phyloP scores from a whole-genome alignment of 2,329 filamentous ascomycete species.

The Ophiostoma quercus region DNA sequence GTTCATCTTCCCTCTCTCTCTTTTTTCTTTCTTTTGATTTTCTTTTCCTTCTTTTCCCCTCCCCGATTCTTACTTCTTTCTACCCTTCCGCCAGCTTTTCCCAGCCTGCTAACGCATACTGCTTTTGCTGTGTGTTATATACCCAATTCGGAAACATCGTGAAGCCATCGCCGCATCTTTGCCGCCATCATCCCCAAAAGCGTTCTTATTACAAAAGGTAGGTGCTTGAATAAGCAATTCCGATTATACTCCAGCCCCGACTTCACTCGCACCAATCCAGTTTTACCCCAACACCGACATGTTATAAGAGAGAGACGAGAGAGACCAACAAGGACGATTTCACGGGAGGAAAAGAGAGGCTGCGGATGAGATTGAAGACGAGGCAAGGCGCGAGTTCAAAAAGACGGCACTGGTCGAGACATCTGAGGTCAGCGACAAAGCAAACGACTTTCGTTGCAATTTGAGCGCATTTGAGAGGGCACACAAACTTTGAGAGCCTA shows the following conservation, averaged over 20 bases:
- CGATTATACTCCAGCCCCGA: background rate
- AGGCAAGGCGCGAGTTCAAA: background rate
- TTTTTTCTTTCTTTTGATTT: conserved; percentile 28
- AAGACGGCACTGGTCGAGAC: background rate
- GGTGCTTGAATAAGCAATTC: conserved; percentile 3
- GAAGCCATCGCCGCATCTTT: conserved; percentile 16
- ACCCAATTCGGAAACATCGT: conserved; percentile 29
- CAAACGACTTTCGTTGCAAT: background rate
- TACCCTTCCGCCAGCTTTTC: conserved; percentile 27
- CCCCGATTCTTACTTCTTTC: conserved; percentile 15
- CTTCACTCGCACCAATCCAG: background rate
- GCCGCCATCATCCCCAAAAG: conserved; percentile 16
- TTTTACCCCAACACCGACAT: background rate
- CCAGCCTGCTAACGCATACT: conserved; percentile 28
- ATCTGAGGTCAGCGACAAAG: background rate
- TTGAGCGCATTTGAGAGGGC: conserved; percentile 13
- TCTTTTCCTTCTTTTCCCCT: conserved; percentile 19
- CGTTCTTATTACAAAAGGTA: conserved; percentile 14
- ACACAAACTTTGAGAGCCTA: conserved; percentile 13
- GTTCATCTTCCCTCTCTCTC: conserved; percentile 22
- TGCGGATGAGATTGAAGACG: background rate
- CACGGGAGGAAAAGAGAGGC: background rate
- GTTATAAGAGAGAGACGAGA: background rate
- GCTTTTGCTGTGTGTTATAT: conserved; percentile 28
- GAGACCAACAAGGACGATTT: background rate